Conservation (phyloP, 2,329 filamentous ascomycete species). For the Fonsecaea multimorphosa region DNA sequence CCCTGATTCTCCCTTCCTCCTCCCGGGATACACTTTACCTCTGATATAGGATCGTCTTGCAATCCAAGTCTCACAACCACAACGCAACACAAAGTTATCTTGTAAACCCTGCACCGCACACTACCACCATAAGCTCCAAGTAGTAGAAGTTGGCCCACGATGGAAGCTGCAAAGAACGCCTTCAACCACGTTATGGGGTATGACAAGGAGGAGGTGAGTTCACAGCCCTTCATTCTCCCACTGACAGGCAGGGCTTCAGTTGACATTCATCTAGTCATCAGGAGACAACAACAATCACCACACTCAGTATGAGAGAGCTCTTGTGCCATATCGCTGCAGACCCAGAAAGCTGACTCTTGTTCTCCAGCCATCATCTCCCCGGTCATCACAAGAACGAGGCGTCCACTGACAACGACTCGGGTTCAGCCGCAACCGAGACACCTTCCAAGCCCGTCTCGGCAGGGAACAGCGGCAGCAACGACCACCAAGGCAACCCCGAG, state of each 20-base stretch:
- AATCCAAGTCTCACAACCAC: background rate
- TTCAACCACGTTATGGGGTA: constrained; percentile 25
- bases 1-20: background rate
- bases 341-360: background rate
- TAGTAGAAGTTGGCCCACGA: constrained; percentile 8
- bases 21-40: background rate
- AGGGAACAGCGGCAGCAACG: constrained; percentile 15
- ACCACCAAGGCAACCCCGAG: background rate
- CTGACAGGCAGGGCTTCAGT: background rate
- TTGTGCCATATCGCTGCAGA: background rate
- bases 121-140: background rate
- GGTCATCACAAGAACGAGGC: constrained; percentile 10
- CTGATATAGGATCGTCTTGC: background rate
- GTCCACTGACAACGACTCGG: background rate
- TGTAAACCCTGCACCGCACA: background rate
- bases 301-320: constrained; percentile 4
- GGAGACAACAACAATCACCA: background rate
- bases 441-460: constrained; percentile 13
- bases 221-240: background rate
- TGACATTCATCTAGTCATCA: background rate
- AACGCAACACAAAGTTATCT: background rate
- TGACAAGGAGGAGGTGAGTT: constrained; percentile 22
- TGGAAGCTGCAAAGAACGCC: constrained; percentile 32
- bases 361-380: constrained; percentile 3
- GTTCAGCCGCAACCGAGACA: constrained; percentile 5